These are phyloP conservation scores for Botrytis squamosa DNA, from an alignment of 2,329 filamentous ascomycete genomes.

Conservation along the genomic window DNA sequence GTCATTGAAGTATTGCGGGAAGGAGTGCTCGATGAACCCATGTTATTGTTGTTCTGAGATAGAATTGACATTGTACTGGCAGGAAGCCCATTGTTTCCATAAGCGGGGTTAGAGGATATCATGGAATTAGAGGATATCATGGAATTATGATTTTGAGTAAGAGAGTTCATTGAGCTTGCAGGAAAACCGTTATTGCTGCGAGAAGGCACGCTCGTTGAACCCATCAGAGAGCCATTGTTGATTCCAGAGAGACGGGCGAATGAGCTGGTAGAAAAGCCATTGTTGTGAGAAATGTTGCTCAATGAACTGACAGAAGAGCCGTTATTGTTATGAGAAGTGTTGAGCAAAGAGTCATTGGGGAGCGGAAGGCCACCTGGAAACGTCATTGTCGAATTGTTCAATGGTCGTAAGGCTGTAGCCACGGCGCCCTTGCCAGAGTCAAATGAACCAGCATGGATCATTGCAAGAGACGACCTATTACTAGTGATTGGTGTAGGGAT, in stretches of 20 bases:
- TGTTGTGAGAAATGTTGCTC: not conserved
- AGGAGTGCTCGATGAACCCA: not conserved
- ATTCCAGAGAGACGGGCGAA: not conserved
- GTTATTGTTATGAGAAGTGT: not conserved
- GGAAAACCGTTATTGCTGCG: not conserved
- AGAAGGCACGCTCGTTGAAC: not conserved
- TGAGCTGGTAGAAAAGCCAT: not conserved
- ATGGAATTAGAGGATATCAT: not conserved
- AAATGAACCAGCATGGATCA: not conserved
- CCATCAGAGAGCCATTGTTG: not conserved
- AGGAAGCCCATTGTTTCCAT: not conserved
- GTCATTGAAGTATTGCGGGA: not conserved
- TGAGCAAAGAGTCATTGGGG: not conserved
- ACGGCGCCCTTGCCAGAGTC: not conserved
- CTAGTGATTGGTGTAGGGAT: not conserved
- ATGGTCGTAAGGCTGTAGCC: not conserved
- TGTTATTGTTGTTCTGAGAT: not conserved
- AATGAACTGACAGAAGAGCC: not conserved
- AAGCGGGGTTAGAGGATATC: not conserved
- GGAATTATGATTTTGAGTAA: not conserved
- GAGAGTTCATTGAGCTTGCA: not conserved
- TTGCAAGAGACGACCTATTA: slow-evolving; percentile 3
- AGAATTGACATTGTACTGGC: not conserved
- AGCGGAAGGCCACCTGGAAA: not conserved
- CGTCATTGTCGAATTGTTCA: not conserved